phyloP scores from a whole-genome alignment of 345 rosid genomes.

The Bruguiera gymnorhiza region DNA sequence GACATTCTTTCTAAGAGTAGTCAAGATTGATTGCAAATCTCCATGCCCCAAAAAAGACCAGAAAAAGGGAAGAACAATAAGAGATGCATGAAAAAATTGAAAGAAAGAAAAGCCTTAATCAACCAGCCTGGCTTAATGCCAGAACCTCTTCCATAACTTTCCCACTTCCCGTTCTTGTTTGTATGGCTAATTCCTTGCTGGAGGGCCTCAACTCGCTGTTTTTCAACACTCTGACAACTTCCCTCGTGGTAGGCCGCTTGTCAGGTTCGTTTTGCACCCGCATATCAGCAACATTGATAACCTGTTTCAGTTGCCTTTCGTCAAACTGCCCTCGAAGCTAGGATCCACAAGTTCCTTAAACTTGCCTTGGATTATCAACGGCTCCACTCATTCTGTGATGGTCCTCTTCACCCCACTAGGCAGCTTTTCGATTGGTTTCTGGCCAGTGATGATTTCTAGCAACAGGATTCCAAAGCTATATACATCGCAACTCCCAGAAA shows the following conservation, averaged over 20 bases:
- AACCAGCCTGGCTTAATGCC: slow-evolving; percentile 39
- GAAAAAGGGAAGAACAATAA: no score
- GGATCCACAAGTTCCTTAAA: slow-evolving; percentile 77
- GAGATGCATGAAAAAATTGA: no score
- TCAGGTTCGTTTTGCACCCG: slow-evolving; percentile 71
- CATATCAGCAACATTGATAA: slow-evolving; percentile 51
- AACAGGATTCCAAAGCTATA: slow-evolving; percentile 83
- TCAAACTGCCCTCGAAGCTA: slow-evolving; percentile 54
- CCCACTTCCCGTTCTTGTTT: slow-evolving; percentile 40
- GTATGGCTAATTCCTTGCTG: slow-evolving; percentile 30
- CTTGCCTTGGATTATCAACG: slow-evolving; percentile 43
- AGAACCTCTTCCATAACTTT: slow-evolving; percentile 48
- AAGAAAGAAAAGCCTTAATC: no score
- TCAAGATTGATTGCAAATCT: no score
- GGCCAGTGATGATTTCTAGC: slow-evolving; percentile 63
- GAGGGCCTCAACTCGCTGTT: slow-evolving; percentile 33
- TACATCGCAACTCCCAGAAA: slow-evolving; percentile 76
- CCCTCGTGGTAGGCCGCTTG: slow-evolving; percentile 68
- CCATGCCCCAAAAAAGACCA: no score
- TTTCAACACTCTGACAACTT: slow-evolving; percentile 63
- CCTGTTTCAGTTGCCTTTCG: slow-evolving; percentile 56
- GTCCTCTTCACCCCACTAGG: slow-evolving; percentile 62
- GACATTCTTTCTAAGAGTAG: no score
- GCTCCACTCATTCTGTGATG: slow-evolving; percentile 78
- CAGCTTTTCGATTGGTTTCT: slow-evolving; percentile 69